Conservation (phyloP, 169 alveolate species). For the Miamiensis avidus region DNA sequence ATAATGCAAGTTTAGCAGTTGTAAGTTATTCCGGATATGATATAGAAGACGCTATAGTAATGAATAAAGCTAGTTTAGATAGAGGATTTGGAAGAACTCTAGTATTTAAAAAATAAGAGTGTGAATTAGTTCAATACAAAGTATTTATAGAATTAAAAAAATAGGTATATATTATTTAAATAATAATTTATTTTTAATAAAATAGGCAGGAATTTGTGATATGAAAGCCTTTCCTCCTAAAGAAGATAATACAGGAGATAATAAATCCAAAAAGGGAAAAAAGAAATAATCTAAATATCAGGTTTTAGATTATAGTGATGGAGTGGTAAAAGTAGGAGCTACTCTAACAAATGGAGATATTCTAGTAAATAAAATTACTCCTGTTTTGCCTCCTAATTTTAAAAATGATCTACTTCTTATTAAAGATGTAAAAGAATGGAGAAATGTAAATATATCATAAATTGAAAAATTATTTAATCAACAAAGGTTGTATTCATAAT, state of each 20-base stretch:
- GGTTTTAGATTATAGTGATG: conserved; percentile 92
- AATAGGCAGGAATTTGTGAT: conserved; percentile 28
- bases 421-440: conserved; percentile 2
- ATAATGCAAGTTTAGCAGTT: conserved; percentile 99
- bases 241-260: conserved; percentile 22
- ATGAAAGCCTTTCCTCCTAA: conserved; percentile 34
- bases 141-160: neutral
- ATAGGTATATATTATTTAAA: no score
- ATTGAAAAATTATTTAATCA: no score
- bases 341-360: conserved; percentile 91
- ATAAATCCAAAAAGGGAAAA: conserved; percentile 22
- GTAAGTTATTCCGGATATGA: conserved; percentile 99
- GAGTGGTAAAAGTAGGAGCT: conserved; percentile 93
- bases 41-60: conserved; percentile 99
- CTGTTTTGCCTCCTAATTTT: conserved; percentile 48
- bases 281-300: conserved; percentile 57
- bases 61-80: conserved; percentile 97
- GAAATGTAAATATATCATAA: conserved; percentile 6
- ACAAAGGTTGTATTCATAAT: neutral
- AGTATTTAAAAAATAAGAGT: conserved; percentile 60
- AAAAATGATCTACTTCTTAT: neutral
- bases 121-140: conserved; percentile 55
- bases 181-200: neutral
- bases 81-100: conserved; percentile 97
- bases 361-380: conserved; percentile 85